phyloP scores from a whole-genome alignment of 495 filamentous ascomycete species.

The Annulohypoxylon nitens region DNA sequence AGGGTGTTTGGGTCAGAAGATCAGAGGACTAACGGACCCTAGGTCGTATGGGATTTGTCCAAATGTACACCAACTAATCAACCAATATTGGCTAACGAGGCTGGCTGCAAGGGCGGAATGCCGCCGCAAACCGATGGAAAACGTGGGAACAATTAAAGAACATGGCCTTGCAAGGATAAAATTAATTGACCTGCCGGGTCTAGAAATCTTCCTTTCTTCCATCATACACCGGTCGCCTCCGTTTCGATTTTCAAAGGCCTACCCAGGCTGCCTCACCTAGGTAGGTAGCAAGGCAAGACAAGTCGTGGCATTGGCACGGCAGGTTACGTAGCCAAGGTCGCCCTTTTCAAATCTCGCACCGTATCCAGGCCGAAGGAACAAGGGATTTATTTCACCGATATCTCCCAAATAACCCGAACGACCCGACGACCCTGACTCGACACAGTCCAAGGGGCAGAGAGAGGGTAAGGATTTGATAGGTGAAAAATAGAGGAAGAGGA shows the following conservation, averaged over 20 bases:
- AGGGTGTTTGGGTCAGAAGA: slow-evolving; percentile 41
- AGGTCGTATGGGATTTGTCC: slow-evolving; percentile 15
- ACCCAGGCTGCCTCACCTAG: slow-evolving; percentile 30
- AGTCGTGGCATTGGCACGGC: neutral
- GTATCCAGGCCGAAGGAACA: slow-evolving; percentile 21
- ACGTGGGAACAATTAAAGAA: slow-evolving; percentile 28
- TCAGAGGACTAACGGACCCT: slow-evolving; percentile 28
- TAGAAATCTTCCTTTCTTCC: slow-evolving; percentile 41
- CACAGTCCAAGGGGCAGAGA: neutral
- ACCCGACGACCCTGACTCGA: neutral
- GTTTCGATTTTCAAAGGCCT: slow-evolving; percentile 6
- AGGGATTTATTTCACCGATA: slow-evolving; percentile 36
- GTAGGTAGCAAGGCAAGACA: slow-evolving; percentile 18
- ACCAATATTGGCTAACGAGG: slow-evolving; percentile 2
- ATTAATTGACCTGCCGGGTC: slow-evolving; percentile 42
- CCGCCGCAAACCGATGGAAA: slow-evolving; percentile 40
- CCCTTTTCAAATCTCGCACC: slow-evolving; percentile 7
- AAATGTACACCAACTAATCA: slow-evolving; percentile 5
- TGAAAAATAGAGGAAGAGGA: slow-evolving; percentile 11
- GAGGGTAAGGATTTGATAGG: neutral
- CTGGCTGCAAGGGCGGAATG: slow-evolving; percentile 29
- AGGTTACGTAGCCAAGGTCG: slow-evolving; percentile 5
- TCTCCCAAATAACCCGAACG: slow-evolving; percentile 15
- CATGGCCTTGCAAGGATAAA: slow-evolving; percentile 32
- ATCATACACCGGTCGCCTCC: slow-evolving; percentile 18